These are phyloP conservation scores for Vinca minor DNA, from an alignment of 257 asterid species.

Conservation along the genomic window DNA sequence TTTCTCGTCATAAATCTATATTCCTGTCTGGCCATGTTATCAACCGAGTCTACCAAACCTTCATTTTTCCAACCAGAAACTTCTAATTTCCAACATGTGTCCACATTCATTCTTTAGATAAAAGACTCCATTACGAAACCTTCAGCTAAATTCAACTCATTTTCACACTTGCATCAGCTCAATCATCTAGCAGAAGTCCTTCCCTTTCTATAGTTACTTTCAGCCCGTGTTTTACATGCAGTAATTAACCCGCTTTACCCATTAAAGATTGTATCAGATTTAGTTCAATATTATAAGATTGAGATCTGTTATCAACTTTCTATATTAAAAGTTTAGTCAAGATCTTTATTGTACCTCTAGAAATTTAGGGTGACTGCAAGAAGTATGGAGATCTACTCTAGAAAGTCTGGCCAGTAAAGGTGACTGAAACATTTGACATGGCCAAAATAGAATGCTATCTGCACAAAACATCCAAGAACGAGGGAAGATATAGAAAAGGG, in stretches of 20 bases:
- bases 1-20: neutral
- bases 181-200: neutral
- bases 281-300: neutral
- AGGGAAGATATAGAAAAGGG: too few species aligned
- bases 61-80: too few species aligned
- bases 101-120: neutral
- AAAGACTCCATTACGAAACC: neutral
- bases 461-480: neutral
- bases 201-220: neutral
- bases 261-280: neutral
- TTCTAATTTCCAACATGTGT: neutral
- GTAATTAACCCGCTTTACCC: neutral
- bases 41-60: too few species aligned
- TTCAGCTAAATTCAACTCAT: neutral
- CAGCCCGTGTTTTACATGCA: neutral
- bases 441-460: neutral
- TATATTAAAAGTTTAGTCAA: neutral
- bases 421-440: neutral
- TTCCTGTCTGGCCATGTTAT: neutral
- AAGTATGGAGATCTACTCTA: neutral
- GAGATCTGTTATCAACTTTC: neutral
- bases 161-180: too few species aligned
- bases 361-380: neutral
- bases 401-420: conserved; percentile 2
- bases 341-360: neutral